phyloP scores from a whole-genome alignment of 1,284 basidiomycete species.

The Serendipita sp. region DNA sequence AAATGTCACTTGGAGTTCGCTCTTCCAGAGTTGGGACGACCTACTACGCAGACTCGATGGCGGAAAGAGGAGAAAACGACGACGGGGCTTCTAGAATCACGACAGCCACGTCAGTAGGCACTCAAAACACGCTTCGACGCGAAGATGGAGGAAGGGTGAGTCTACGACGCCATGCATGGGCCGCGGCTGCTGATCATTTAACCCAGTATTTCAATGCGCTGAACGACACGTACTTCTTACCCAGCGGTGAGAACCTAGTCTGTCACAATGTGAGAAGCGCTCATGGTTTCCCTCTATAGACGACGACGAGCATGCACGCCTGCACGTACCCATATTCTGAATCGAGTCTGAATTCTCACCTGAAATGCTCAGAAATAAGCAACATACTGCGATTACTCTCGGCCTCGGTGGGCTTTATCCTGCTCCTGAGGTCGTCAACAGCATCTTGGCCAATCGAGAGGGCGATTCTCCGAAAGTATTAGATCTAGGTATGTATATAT shows the following conservation, averaged over 20 bases:
- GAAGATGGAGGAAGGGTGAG: neutral
- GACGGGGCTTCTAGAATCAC: neutral
- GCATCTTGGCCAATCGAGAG: neutral
- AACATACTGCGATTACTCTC: neutral
- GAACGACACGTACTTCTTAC: neutral
- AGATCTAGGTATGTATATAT: neutral
- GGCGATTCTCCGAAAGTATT: neutral
- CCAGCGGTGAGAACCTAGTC: neutral
- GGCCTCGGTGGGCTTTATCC: neutral
- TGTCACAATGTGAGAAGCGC: neutral
- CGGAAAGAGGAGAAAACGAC: neutral
- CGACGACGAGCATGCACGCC: neutral
- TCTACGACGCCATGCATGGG: neutral
- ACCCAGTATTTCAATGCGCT: neutral
- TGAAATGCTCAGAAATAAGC: neutral
- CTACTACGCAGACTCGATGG: neutral
- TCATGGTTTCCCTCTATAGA: neutral
- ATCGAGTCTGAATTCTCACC: neutral
- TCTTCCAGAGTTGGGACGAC: neutral
- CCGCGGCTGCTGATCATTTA: neutral
- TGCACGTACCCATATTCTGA: neutral
- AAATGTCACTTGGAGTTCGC: neutral
- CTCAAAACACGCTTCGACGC: neutral
- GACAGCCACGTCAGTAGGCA: neutral
- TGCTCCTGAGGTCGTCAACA: neutral